Base-by-base conservation (phyloP, 2,329 filamentous ascomycete species). In the Sarocladiaceae sp. region DNA sequence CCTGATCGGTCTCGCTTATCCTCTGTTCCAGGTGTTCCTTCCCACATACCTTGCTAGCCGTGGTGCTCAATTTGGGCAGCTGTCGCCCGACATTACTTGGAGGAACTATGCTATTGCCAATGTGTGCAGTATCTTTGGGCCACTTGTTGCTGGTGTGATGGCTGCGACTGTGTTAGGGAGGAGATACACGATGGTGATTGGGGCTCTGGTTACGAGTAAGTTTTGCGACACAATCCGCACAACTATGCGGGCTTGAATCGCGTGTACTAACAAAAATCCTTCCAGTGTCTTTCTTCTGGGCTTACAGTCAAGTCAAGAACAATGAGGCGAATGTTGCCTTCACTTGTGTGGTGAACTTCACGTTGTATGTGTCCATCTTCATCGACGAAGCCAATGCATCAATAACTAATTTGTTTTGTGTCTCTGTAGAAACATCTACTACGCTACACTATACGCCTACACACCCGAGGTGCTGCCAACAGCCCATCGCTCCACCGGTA, bases 11-110 rank as follows among this genome's bases (percentile, higher is more conserved):
- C 73, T 88, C 0, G 84, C 82, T 1, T 88, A 87, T 59, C 84
- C 85, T 0, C 71, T 88, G 0, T 88, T 84, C 67, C 84, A 86
- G 57, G 82, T 87, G 52, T 88, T 87, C 62, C 67, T 88, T 2
- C 79, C 79, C 6, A 12, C 10, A 6, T 37, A 37, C 35, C 35
- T 37, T 6, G 35, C n/a, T n/a, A n/a, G n/a, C n/a, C n/a, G n/a
- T n/a, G n/a, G n/a, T n/a, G n/a, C n/a, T n/a, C n/a, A n/a, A n/a
- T n/a, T n/a, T n/a, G n/a, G n/a, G n/a, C n/a, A n/a, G n/a, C n/a
- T n/a, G n/a, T 37, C 35, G 10, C 35, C 10, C 11, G 35, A 37
- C n/a, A 17, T 12, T n/a, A 23, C 37, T n/a, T 40, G 37, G 37
- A 20, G 37, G 12, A 15, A 40, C 37, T 40, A 40, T 23, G 18